Conservation (phyloP, 768 basidiomycete genomes). For the Kwoniella shandongensis region DNA sequence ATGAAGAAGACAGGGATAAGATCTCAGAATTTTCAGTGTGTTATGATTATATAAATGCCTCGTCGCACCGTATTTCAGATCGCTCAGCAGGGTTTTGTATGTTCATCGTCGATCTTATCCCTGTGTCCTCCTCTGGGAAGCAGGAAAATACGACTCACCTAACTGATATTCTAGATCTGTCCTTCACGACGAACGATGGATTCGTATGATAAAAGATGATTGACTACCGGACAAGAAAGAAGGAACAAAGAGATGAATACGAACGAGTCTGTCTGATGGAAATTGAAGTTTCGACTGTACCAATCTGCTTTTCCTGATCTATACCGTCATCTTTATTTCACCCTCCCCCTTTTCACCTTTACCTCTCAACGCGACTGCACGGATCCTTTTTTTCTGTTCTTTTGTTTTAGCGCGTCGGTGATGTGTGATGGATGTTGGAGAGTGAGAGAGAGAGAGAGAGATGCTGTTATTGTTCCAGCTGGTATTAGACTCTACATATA, state of each 20-base stretch:
- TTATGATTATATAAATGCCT: conserved; percentile 16
- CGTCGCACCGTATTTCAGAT: conserved; percentile 9
- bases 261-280: too few relatives aligned
- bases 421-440: not conserved
- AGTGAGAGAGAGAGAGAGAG: not conserved
- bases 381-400: not conserved
- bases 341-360: not conserved
- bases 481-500: too few relatives aligned
- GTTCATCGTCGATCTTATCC: too few relatives aligned
- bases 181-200: too few relatives aligned
- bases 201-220: too few relatives aligned
- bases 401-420: not conserved
- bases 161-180: too few relatives aligned
- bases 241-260: too few relatives aligned
- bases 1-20: too few relatives aligned
- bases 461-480: not conserved
- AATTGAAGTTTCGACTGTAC: too few relatives aligned
- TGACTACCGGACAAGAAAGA: too few relatives aligned
- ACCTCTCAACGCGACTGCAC: conserved; percentile 6
- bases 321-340: not conserved
- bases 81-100: conserved; percentile 1
- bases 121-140: too few relatives aligned
- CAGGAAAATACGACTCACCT: too few relatives aligned
- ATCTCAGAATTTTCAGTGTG: conserved; percentile 27
- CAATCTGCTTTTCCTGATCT: not conserved